A percentile compares a stretch with the other conserved stretches of the same genome.
Evolutionary conservation across 1,139 yeast species (phyloP).

Genomic region (Suhomyces chickasaworum): DNA sequence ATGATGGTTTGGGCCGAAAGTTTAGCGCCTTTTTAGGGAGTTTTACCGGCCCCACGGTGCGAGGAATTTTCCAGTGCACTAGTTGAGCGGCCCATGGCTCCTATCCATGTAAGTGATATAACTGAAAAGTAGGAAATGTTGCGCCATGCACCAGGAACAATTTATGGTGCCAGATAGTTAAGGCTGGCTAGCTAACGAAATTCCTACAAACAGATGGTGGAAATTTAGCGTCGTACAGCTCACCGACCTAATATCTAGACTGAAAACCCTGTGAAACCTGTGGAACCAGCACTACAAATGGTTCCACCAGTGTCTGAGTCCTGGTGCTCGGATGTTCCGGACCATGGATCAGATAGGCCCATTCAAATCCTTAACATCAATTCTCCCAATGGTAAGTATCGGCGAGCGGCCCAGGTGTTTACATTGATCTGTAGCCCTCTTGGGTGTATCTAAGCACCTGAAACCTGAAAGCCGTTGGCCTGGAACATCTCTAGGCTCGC

Average conservation of each 20-base stretch:
- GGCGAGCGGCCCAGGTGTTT: background rate
- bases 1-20: too few species aligned
- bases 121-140: too few species aligned
- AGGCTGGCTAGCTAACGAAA: background rate
- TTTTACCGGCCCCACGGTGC: background rate
- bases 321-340: background rate
- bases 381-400: background rate
- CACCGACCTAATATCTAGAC: too few species aligned
- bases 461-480: background rate
- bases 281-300: too few species aligned
- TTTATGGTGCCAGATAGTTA: background rate
- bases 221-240: too few species aligned
- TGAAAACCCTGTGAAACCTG: too few species aligned
- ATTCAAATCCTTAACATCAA: background rate
- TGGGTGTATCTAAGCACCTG: too few species aligned
- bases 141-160: background rate
- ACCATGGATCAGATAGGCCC: background rate
- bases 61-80: too few species aligned
- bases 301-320: too few species aligned
- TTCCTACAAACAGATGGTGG: background rate
- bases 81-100: too few species aligned
- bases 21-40: background rate
- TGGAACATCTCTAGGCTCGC: slow-evolving; percentile 1
- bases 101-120: too few species aligned
- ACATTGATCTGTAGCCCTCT: background rate